phyloP scores from a whole-genome alignment of 768 basidiomycete genomes.

The Termitomyces sp. region DNA sequence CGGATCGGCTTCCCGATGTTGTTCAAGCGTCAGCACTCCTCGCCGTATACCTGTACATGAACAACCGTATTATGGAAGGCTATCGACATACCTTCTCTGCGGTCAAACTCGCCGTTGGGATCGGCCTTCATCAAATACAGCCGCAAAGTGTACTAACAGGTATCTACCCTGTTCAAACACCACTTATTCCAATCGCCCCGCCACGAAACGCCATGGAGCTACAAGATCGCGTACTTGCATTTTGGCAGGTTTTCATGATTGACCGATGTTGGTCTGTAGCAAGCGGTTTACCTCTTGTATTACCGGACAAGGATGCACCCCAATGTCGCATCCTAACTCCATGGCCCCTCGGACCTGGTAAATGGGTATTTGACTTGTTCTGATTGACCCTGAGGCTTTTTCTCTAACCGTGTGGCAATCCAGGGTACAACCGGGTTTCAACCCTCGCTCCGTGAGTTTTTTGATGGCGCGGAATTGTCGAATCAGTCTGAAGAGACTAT shows the following conservation, averaged over 20 bases:
- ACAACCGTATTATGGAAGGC: slow-evolving; percentile 51
- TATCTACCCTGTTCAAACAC: slow-evolving; percentile 8
- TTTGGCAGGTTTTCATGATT: slow-evolving; percentile 63
- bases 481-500: slow-evolving; percentile 21
- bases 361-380: slow-evolving; percentile 15
- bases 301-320: slow-evolving; percentile 44
- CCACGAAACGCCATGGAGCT: slow-evolving; percentile 37
- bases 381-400: not conserved
- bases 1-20: slow-evolving; percentile 52
- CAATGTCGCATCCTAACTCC: slow-evolving; percentile 48
- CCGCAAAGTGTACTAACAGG: slow-evolving; percentile 16
- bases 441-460: slow-evolving; percentile 22
- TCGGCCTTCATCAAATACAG: slow-evolving; percentile 53
- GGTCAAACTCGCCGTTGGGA: slow-evolving; percentile 54
- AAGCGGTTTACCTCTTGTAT: slow-evolving; percentile 46
- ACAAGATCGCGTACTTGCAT: slow-evolving; percentile 44
- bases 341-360: slow-evolving; percentile 29
- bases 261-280: slow-evolving; percentile 57
- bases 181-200: slow-evolving; percentile 25
- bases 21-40: slow-evolving; percentile 58
- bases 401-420: not conserved
- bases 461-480: slow-evolving; percentile 21
- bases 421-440: slow-evolving; percentile 12
- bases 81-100: slow-evolving; percentile 58
- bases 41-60: slow-evolving; percentile 55